Evolutionary conservation across 2,329 filamentous ascomycete species (phyloP).

Genomic region (Talaromyces rugulosus): DNA sequence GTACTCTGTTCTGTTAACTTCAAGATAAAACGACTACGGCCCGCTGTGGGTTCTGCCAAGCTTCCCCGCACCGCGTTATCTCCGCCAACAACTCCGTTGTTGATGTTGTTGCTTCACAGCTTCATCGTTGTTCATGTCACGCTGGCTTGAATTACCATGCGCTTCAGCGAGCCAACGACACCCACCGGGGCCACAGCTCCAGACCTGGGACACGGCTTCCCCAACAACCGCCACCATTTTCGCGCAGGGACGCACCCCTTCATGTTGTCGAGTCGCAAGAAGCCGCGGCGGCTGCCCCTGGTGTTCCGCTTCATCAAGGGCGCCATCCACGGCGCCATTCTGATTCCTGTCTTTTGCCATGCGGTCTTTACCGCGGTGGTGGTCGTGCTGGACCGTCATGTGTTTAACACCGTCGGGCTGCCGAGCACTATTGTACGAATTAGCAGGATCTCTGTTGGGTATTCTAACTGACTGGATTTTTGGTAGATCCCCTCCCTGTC

Average conservation of each 20-base stretch:
- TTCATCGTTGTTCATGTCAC: neutral
- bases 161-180: constrained; percentile 3
- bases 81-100: neutral
- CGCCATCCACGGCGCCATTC: constrained; percentile 56
- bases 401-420: constrained; percentile 49
- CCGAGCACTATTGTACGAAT: constrained; percentile 53
- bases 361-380: constrained; percentile 56
- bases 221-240: constrained; percentile 5
- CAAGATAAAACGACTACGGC: neutral
- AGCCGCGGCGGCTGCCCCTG: constrained; percentile 53
- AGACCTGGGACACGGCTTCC: neutral
- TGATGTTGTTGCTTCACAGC: neutral
- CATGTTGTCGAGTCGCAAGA: constrained; percentile 25
- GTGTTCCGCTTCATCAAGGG: constrained; percentile 63
- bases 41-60: neutral
- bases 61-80: neutral
- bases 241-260: constrained; percentile 27
- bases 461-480: neutral
- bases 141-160: neutral
- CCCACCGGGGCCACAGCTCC: neutral
- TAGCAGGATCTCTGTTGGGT: too few relatives aligned
- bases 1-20: too few relatives aligned
- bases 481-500: constrained; percentile 55
- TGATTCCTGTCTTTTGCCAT: constrained; percentile 55
- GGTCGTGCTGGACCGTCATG: constrained; percentile 54